A percentile compares a stretch with the other conserved stretches of the same genome.
phyloP scores from a whole-genome alignment of 768 basidiomycete species.

The Trametes elegans region DNA sequence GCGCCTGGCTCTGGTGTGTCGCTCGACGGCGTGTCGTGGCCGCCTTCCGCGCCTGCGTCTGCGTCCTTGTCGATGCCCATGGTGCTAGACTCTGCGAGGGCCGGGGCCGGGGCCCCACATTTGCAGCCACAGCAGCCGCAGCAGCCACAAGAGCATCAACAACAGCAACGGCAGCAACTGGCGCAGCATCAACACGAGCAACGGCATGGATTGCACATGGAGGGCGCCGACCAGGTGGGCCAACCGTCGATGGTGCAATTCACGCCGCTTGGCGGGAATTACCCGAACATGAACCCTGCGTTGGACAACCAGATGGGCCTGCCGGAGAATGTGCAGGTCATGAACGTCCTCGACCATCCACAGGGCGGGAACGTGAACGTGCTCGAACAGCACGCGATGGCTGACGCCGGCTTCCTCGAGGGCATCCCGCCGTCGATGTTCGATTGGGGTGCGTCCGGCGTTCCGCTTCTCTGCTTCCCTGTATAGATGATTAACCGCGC shows the following conservation, averaged over 20 bases:
- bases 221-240: slow-evolving; percentile 6
- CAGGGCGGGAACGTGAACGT: slow-evolving; percentile 44
- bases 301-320: slow-evolving; percentile 49
- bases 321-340: slow-evolving; percentile 64
- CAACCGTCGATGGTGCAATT: slow-evolving; percentile 48
- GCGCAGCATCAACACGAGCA: slow-evolving; percentile 5
- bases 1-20: slow-evolving; percentile 7
- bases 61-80: slow-evolving; percentile 6
- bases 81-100: background rate
- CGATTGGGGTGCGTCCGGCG: slow-evolving; percentile 66
- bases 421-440: slow-evolving; percentile 84
- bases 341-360: slow-evolving; percentile 70
- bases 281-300: slow-evolving; percentile 71
- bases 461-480: background rate
- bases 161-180: background rate
- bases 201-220: slow-evolving; percentile 5
- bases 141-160: background rate
- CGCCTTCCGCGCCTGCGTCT: slow-evolving; percentile 2
- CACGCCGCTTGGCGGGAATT: slow-evolving; percentile 41
- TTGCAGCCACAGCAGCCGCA: background rate
- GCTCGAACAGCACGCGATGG: slow-evolving; percentile 63
- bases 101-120: background rate
- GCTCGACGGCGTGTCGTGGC: slow-evolving; percentile 7
- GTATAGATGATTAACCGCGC: background rate
- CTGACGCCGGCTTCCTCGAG: slow-evolving; percentile 68